phyloP scores from a whole-genome alignment of 768 basidiomycete species.

The Russula brevipes region DNA sequence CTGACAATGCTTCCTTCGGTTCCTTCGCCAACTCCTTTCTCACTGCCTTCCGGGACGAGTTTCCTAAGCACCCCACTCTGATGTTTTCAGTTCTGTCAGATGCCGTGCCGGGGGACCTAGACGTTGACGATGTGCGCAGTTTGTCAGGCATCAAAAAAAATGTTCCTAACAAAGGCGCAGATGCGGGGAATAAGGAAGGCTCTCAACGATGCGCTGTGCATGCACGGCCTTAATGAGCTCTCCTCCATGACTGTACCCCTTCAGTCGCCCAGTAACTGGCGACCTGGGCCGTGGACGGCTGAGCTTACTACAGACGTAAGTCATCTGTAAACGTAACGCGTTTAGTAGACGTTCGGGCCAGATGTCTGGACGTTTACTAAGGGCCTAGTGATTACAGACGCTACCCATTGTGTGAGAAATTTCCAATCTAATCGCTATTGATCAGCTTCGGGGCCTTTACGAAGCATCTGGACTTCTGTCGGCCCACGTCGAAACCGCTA shows the following conservation, averaged over 20 bases:
- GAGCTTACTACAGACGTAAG: constrained; percentile 30
- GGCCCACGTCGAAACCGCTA: constrained; percentile 36
- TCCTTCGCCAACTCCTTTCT: constrained; percentile 58
- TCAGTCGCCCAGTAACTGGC: constrained; percentile 31
- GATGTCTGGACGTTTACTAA: background rate
- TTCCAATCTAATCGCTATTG: background rate
- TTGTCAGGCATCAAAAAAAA: constrained; percentile 1
- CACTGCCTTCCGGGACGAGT: constrained; percentile 60
- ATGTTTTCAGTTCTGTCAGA: constrained; percentile 55
- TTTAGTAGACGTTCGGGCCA: background rate
- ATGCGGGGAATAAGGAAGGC: constrained; percentile 37
- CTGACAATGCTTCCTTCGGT: constrained; percentile 60
- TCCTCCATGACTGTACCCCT: constrained; percentile 32
- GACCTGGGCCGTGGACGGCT: constrained; percentile 28
- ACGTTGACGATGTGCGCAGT: constrained; percentile 14
- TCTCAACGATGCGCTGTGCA: constrained; percentile 59
- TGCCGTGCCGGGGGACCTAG: constrained; percentile 29
- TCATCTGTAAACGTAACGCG: background rate
- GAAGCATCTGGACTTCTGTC: constrained; percentile 36
- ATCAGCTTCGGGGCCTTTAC: constrained; percentile 28
- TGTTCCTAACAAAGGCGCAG: constrained; percentile 30
- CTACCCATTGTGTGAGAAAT: background rate
- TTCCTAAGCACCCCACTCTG: constrained; percentile 54
- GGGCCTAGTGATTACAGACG: background rate
- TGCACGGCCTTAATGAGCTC: constrained; percentile 30